Percentiles rank a stretch among this genome's conserved stretches.
Conservation (phyloP, 2,329 filamentous ascomycete species). For the Colletotrichum theobromicola region DNA sequence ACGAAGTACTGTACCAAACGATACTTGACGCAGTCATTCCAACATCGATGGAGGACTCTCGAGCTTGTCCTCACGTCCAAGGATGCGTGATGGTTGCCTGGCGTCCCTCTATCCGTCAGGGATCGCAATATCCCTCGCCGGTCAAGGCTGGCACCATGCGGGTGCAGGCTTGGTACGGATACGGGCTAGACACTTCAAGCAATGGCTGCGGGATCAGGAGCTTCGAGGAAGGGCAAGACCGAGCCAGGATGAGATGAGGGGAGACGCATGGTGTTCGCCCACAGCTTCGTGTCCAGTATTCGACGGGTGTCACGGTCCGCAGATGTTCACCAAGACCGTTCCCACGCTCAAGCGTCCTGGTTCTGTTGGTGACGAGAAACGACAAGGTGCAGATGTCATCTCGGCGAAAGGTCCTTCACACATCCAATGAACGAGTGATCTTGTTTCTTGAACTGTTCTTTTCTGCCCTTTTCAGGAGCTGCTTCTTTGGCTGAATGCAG, state of each 20-base stretch:
- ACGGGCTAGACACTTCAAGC: background rate
- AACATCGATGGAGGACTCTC: background rate
- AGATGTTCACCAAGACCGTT: background rate
- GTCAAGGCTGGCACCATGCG: background rate
- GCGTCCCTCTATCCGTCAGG: background rate
- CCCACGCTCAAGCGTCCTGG: background rate
- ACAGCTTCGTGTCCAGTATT: background rate
- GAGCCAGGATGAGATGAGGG: background rate
- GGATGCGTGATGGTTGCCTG: background rate
- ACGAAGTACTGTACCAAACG: constrained; percentile 20
- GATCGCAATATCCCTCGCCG: background rate
- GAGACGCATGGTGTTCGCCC: background rate
- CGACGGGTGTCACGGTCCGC: constrained; percentile 19
- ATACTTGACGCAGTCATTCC: background rate
- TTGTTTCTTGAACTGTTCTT: background rate
- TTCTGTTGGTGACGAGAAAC: constrained; percentile 18
- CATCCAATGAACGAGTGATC: background rate
- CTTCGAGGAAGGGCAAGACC: background rate
- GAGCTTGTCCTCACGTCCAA: background rate
- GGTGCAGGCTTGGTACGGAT: background rate
- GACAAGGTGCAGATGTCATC: constrained; percentile 21
- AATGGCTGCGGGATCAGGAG: background rate
- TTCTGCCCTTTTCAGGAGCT: background rate
- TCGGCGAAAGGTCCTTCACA: background rate
- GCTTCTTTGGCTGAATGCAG: background rate